Evolutionary conservation across 495 filamentous ascomycete species (phyloP).

Genomic region (Xylaria bambusicola): DNA sequence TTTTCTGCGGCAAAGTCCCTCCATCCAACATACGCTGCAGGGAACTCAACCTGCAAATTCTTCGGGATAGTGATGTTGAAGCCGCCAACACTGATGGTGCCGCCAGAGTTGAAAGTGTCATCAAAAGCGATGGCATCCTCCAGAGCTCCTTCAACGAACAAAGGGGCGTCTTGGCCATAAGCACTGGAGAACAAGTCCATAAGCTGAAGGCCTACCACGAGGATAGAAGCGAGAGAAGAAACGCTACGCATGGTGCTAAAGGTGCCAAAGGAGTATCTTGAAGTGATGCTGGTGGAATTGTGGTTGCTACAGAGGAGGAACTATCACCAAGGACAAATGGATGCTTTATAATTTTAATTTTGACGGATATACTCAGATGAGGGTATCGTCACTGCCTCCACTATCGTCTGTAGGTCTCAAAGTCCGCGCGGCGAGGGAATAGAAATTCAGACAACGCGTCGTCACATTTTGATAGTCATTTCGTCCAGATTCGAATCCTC

Average conservation of each 20-base stretch:
- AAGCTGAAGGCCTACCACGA: conserved; percentile 14
- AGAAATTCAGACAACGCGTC: neutral
- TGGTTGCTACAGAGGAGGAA: neutral
- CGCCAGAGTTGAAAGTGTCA: conserved; percentile 40
- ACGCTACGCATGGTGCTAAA: neutral
- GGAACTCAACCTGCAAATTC: conserved; percentile 45
- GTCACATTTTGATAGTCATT: neutral
- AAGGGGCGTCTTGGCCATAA: conserved; percentile 17
- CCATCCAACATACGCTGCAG: conserved; percentile 41
- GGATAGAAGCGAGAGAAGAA: neutral
- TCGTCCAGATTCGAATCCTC: neutral
- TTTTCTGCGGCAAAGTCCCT: conserved; percentile 33
- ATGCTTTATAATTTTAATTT: conserved; percentile 7
- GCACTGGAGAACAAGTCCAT: neutral
- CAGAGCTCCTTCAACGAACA: conserved; percentile 11
- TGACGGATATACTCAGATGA: neutral
- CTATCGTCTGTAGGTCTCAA: conserved; percentile 1
- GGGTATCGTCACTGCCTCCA: conserved; percentile 4
- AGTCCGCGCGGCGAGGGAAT: conserved; percentile 4
- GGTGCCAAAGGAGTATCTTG: neutral
- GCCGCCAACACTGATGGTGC: conserved; percentile 39
- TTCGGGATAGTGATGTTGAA: conserved; percentile 43
- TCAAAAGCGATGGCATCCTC: conserved; percentile 27
- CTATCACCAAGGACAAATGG: neutral
- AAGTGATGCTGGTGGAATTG: neutral